Evolutionary conservation across 2,329 filamentous ascomycete genomes (phyloP).

Genomic region (Orbilia quercus): DNA sequence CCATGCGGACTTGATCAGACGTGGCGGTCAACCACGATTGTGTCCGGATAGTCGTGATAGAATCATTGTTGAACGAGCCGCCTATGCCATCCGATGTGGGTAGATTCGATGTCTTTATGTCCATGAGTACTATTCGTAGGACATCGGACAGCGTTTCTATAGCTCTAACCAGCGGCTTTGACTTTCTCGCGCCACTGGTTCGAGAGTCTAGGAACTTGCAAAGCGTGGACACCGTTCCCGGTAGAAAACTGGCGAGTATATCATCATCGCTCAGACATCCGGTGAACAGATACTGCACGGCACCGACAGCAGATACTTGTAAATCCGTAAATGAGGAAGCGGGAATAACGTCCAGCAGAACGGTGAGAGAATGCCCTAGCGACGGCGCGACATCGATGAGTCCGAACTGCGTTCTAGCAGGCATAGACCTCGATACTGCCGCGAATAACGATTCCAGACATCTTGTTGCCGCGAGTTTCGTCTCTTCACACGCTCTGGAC

Average conservation of each 20-base stretch:
- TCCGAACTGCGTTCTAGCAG: constrained; percentile 67
- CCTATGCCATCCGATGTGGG: constrained; percentile 61
- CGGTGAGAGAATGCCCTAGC: constrained; percentile 82
- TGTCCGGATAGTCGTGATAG: constrained; percentile 45
- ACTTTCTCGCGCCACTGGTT: constrained; percentile 69
- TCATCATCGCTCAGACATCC: constrained; percentile 75
- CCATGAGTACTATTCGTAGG: constrained; percentile 70
- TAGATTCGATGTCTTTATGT: constrained; percentile 69
- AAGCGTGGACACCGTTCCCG: constrained; percentile 84
- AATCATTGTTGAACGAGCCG: constrained; percentile 45
- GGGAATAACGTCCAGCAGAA: constrained; percentile 78
- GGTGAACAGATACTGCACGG: constrained; percentile 72
- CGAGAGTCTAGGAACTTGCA: constrained; percentile 79
- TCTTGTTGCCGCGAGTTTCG: constrained; percentile 75
- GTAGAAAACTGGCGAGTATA: constrained; percentile 85
- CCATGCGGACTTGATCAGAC: constrained; percentile 81
- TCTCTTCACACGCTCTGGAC: constrained; percentile 71
- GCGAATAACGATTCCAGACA: constrained; percentile 76
- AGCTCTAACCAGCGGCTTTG: constrained; percentile 73
- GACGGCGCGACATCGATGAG: constrained; percentile 76
- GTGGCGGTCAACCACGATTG: constrained; percentile 81
- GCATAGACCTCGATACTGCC: constrained; percentile 67
- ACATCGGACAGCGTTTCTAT: constrained; percentile 71
- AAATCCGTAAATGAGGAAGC: constrained; percentile 73
- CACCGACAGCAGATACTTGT: constrained; percentile 75